Evolutionary conservation across 352 stramenopile genomes (phyloP), one percentile per base, ranked within the genome.

Genomic region (Pythium periplocum): DNA sequence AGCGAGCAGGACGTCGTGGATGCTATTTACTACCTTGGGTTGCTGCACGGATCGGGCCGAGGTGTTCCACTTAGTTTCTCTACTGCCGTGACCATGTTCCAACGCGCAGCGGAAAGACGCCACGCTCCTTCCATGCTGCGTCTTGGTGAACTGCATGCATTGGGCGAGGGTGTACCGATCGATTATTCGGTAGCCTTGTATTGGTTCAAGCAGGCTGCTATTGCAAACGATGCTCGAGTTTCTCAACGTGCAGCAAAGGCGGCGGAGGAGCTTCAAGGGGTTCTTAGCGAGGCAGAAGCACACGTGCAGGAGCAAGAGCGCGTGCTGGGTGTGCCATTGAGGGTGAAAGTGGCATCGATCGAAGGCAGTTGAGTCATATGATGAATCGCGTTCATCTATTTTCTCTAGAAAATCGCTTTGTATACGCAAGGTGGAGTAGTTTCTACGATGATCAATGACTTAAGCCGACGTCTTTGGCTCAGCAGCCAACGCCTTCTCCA

Each of bases 401-500:
- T 0, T 26, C 17, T 26, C 17, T 26, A 26, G 17, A 26, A 26
- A 26, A 26, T 26, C 17, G 17, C 17, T 26, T 26, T 26, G 17
- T 26, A 26, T 26, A 26, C 17, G 17, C 17, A 26, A 26, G 17
- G 17, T 26, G 12, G 30, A 30, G 48, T 42, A 45, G 30, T 47
- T 49, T 64, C 12, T 10, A 37, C 46, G 2, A 33, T 36, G 12
- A 39, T 39, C 50, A 42, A 11, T 48, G 33, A 17, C 37, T 51
- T 62, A 68, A 9, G 48, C 52, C 11, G 30, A 6, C 4, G 61
- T 33, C 62, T 73, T 72, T 39, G 71, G 68, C 51, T 84, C 83
- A 10, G 75, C 78, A 53, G 52, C 76, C 9, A 95, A 74, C 4
- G 86, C 84, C 43, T 79, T 74, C 53, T 95, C 82, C n/a, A 96